A percentile compares a stretch with the other conserved stretches of the same genome.
Evolutionary conservation across 2,329 filamentous ascomycete genomes (phyloP).

Genomic region (Bretziella fagacearum): DNA sequence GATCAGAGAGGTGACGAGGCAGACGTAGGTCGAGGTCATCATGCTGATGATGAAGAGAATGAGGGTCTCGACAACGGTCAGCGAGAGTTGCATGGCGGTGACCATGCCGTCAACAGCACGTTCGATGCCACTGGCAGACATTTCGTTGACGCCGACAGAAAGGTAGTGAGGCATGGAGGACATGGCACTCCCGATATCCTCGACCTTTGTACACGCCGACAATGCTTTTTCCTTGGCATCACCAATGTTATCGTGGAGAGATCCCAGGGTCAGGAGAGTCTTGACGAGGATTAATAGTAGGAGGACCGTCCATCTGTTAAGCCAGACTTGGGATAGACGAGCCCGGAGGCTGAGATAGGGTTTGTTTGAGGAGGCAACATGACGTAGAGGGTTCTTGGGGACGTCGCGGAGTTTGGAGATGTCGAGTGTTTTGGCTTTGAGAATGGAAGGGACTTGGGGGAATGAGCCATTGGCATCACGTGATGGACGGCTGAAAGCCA

Average conservation of each 20-base stretch:
- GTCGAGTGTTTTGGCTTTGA: conserved; percentile 24
- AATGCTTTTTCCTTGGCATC: conserved; percentile 68
- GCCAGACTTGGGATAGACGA: conserved; percentile 86
- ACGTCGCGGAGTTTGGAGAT: conserved; percentile 21
- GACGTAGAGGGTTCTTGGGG: conserved; percentile 28
- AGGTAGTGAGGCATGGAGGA: conserved; percentile 97
- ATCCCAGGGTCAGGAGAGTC: conserved; percentile 57
- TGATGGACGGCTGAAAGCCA: conserved; percentile 3
- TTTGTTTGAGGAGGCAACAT: conserved; percentile 50
- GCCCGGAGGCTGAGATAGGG: conserved; percentile 84
- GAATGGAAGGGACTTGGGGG: conserved; percentile 22
- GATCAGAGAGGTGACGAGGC: conserved; percentile 70
- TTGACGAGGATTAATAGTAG: conserved; percentile 71
- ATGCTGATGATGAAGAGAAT: conserved; percentile 87
- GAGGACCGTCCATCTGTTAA: conserved; percentile 93
- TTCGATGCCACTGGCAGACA: conserved; percentile 66
- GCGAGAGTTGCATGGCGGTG: conserved; percentile 56
- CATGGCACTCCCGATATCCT: conserved; percentile 86
- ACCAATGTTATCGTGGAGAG: conserved; percentile 55
- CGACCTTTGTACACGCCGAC: conserved; percentile 77
- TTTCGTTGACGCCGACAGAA: conserved; percentile 69
- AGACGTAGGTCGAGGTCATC: conserved; percentile 77
- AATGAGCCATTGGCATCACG: not conserved
- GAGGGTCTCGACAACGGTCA: conserved; percentile 72
- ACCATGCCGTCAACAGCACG: conserved; percentile 67